A percentile compares a stretch with the other conserved stretches of the same genome.
Evolutionary conservation across 106 monocot species (phyloP).

Genomic region (Apostasia ramifera): DNA sequence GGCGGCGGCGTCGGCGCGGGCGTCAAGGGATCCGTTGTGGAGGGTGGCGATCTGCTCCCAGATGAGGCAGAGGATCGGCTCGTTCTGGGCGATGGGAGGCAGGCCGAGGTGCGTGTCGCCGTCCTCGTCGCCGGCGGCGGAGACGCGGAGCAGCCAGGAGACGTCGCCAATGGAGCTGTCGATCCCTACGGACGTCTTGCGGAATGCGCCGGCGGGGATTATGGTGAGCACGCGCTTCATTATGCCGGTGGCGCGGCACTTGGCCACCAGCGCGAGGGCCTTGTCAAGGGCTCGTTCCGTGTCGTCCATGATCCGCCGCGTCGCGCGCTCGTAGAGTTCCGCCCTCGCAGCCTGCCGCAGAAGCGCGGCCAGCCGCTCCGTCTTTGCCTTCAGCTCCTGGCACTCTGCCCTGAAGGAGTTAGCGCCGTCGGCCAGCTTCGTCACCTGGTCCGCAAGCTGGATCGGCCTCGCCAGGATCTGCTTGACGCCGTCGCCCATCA

Average conservation of each 20-base stretch:
- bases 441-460: slow-evolving; percentile 62
- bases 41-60: slow-evolving; percentile 79
- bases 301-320: slow-evolving; percentile 72
- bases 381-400: slow-evolving; percentile 39
- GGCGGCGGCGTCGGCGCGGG: slow-evolving; percentile 53
- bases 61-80: slow-evolving; percentile 75
- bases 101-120: slow-evolving; percentile 57
- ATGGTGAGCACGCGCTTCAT: slow-evolving; percentile 53
- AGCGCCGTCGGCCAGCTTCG: slow-evolving; percentile 36
- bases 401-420: slow-evolving; percentile 33
- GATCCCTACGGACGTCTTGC: slow-evolving; percentile 45
- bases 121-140: slow-evolving; percentile 33
- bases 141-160: slow-evolving; percentile 77
- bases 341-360: slow-evolving; percentile 62
- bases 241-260: slow-evolving; percentile 38
- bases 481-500: slow-evolving; percentile 61
- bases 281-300: slow-evolving; percentile 59
- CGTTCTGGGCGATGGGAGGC: slow-evolving; percentile 81
- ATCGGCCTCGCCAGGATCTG: slow-evolving; percentile 50
- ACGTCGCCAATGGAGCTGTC: slow-evolving; percentile 66
- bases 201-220: slow-evolving; percentile 47
- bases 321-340: slow-evolving; percentile 71
- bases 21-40: slow-evolving; percentile 36
- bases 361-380: slow-evolving; percentile 33
- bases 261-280: slow-evolving; percentile 36